Percentiles rank a stretch among this genome's conserved stretches.
These are phyloP conservation scores for Wickerhamomyces subpelliculosus DNA, from an alignment of 805 yeast species.

Conservation along the genomic window DNA sequence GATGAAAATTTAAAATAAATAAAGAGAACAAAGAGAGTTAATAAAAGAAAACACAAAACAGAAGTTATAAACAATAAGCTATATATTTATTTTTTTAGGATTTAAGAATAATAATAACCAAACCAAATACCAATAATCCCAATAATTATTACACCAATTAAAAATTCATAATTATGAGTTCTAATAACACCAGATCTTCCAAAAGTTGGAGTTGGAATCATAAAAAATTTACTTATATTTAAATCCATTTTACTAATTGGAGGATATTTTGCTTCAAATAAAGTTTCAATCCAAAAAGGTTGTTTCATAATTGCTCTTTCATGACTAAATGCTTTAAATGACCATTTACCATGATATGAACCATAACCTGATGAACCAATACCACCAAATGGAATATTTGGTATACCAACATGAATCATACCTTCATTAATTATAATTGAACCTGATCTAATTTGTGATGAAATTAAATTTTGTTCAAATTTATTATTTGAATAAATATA, in stretches of 20 bases:
- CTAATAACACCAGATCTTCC: slow-evolving; percentile 29
- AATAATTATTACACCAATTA: slow-evolving; percentile 4
- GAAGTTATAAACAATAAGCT: too few species aligned
- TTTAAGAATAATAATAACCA: background rate
- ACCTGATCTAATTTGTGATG: slow-evolving; percentile 60
- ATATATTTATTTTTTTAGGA: too few species aligned
- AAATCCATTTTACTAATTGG: slow-evolving; percentile 39
- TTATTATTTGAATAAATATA: slow-evolving; percentile 55
- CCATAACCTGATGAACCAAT: slow-evolving; percentile 82
- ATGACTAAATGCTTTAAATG: slow-evolving; percentile 54
- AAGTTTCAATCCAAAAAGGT: slow-evolving; percentile 55
- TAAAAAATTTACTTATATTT: slow-evolving; percentile 19
- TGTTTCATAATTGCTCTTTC: slow-evolving; percentile 60
- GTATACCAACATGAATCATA: slow-evolving; percentile 60
- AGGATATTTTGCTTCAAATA: slow-evolving; percentile 58
- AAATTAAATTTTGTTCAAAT: slow-evolving; percentile 41
- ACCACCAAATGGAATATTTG: slow-evolving; percentile 85
- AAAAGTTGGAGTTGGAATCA: slow-evolving; percentile 29
- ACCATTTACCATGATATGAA: slow-evolving; percentile 60
- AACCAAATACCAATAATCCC: slow-evolving; percentile 12
- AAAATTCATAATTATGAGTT: slow-evolving; percentile 10
- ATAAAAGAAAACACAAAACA: background rate
- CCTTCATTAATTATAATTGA: slow-evolving; percentile 65
- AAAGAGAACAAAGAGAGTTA: background rate
- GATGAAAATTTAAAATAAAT: slow-evolving; percentile 11